Percentiles rank a stretch among this genome's conserved stretches.
These are phyloP conservation scores for Phaeosphaeria sp. DNA, from an alignment of 2,329 filamentous ascomycete species.

Conservation along the genomic window DNA sequence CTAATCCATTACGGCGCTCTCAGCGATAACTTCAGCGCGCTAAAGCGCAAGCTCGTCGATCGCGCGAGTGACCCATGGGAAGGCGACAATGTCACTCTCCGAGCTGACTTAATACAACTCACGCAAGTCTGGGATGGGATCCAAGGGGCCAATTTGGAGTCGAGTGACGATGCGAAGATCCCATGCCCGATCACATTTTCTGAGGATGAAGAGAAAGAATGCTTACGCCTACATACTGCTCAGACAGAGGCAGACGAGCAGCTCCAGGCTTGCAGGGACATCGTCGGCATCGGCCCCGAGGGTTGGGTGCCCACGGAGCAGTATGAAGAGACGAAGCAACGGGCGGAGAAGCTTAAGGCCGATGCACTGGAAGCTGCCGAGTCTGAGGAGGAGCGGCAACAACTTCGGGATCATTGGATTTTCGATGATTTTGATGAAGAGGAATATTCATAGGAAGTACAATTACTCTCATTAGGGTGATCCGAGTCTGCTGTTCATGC, in stretches of 20 bases:
- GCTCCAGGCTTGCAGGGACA: constrained; percentile 28
- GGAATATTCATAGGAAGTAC: constrained; percentile 28
- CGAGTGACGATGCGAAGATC: constrained; percentile 9
- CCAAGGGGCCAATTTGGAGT: constrained; percentile 3
- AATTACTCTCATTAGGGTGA: too few relatives aligned
- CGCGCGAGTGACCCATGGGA: constrained; percentile 37
- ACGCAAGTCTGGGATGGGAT: constrained; percentile 28
- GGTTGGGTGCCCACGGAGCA: constrained; percentile 36
- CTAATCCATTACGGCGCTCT: constrained; percentile 34
- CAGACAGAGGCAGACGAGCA: constrained; percentile 34
- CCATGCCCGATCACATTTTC: constrained; percentile 30
- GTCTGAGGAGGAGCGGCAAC: constrained; percentile 24
- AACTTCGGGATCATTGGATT: constrained; percentile 31
- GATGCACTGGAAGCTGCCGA: constrained; percentile 31
- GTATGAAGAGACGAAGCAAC: constrained; percentile 26
- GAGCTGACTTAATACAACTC: constrained; percentile 31
- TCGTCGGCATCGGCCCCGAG: constrained; percentile 32
- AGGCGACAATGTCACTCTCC: constrained; percentile 38
- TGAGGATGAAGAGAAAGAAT: constrained; percentile 27
- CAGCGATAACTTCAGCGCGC: constrained; percentile 20
- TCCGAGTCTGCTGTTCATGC: too few relatives aligned
- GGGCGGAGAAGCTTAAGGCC: constrained; percentile 24
- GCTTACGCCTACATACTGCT: constrained; percentile 23
- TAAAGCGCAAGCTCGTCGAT: constrained; percentile 33
- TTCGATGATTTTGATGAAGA: constrained; percentile 45